Evolutionary conservation across 805 yeast genomes (phyloP).

Genomic region (Candida dajiaensis): DNA sequence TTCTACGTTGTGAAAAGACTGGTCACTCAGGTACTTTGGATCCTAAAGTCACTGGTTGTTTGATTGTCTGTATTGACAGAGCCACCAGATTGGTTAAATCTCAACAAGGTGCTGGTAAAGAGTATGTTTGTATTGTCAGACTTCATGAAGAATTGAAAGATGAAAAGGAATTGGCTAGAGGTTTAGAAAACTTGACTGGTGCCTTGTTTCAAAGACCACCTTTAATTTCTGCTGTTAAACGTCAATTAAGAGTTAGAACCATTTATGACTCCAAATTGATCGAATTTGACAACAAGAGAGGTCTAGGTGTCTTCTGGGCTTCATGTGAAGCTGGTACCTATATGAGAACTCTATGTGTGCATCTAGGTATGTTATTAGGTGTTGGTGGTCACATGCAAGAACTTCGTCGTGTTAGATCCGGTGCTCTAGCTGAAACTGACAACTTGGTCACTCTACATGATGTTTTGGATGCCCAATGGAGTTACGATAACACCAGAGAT

Average conservation of each 20-base stretch:
- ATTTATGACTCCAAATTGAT: conserved; percentile 93
- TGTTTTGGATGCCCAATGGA: conserved; percentile 97
- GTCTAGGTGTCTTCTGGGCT: conserved; percentile 98
- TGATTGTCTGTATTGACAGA: conserved; percentile 96
- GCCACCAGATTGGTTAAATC: conserved; percentile 97
- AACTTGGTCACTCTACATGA: conserved; percentile 94
- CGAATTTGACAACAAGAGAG: conserved; percentile 95
- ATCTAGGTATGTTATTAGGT: conserved; percentile 95
- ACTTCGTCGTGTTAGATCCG: conserved; percentile 97
- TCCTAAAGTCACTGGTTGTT: conserved; percentile 98
- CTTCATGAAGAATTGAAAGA: conserved; percentile 90
- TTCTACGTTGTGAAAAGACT: conserved; percentile 91
- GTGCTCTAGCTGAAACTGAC: conserved; percentile 88
- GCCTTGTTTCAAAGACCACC: conserved; percentile 99
- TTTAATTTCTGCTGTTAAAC: conserved; percentile 95
- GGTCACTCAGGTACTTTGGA: conserved; percentile 99
- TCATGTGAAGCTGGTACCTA: conserved; percentile 99
- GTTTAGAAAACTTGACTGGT: conserved; percentile 93
- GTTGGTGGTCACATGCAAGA: conserved; percentile 99
- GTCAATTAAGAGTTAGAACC: conserved; percentile 97
- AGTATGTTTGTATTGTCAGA: conserved; percentile 96
- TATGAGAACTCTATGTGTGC: conserved; percentile 99
- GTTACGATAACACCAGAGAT: conserved; percentile 94
- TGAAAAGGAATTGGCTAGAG: conserved; percentile 80
- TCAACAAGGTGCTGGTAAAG: conserved; percentile 99